These are phyloP conservation scores for Tolypocladium ovalisporum DNA, from an alignment of 2,329 filamentous ascomycete species.

Conservation along the genomic window DNA sequence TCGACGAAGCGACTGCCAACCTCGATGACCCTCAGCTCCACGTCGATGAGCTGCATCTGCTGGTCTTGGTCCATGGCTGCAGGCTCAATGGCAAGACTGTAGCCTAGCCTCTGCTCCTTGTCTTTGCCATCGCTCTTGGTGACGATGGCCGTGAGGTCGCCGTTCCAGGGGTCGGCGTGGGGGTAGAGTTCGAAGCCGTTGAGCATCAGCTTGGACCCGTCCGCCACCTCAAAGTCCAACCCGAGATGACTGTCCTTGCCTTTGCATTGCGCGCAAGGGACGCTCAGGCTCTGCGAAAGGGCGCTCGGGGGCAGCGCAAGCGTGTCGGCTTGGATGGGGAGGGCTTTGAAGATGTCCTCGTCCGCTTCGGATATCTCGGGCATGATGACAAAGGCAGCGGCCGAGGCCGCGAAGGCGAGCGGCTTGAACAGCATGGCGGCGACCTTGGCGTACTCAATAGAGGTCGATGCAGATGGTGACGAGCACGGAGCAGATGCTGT, in stretches of 20 bases:
- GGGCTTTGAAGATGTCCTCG: conserved; percentile 28
- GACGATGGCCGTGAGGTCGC: conserved; percentile 34
- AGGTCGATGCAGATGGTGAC: background rate
- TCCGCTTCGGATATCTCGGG: conserved; percentile 34
- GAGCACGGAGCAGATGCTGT: background rate
- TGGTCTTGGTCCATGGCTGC: conserved; percentile 38
- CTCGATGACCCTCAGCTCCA: conserved; percentile 49
- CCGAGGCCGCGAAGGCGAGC: conserved; percentile 21
- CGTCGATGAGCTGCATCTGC: conserved; percentile 37
- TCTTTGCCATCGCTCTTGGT: conserved; percentile 25
- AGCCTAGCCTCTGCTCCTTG: conserved; percentile 34
- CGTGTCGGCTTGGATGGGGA: conserved; percentile 23
- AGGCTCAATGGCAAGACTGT: conserved; percentile 31
- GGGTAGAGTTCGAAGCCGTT: conserved; percentile 54
- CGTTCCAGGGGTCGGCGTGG: conserved; percentile 32
- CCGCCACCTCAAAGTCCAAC: conserved; percentile 43
- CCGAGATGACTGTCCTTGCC: conserved; percentile 34
- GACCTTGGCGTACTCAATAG: background rate
- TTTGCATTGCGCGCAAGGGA: conserved; percentile 45
- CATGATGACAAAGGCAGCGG: conserved; percentile 41
- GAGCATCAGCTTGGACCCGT: conserved; percentile 37
- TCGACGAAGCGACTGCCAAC: conserved; percentile 46
- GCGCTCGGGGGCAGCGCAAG: conserved; percentile 24
- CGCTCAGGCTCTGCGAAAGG: conserved; percentile 27
- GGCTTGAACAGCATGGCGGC: conserved; percentile 21